Conservation (phyloP, 805 yeast species). For the Ogataea paraovalis region DNA sequence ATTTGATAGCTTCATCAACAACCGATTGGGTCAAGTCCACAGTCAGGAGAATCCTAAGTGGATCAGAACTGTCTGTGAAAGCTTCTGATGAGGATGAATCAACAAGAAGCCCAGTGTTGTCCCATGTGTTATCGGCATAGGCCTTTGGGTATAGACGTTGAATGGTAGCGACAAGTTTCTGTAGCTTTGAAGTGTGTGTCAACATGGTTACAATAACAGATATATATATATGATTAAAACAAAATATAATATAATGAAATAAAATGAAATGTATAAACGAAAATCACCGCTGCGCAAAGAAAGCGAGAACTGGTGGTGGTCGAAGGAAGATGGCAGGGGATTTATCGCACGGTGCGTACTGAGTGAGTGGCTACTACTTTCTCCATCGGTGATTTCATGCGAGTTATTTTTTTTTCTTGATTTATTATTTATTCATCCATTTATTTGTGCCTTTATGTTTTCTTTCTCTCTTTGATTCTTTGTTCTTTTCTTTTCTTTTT, state of each 20-base stretch:
- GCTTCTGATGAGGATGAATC: constrained; percentile 45
- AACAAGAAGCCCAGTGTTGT: constrained; percentile 86
- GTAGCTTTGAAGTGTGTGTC: constrained; percentile 30
- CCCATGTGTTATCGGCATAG: constrained; percentile 89
- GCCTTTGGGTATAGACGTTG: constrained; percentile 76
- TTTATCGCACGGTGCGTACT: constrained; percentile 13
- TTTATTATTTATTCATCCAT: neutral
- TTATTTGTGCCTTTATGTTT: neutral
- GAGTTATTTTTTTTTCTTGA: neutral
- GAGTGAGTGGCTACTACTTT: no score
- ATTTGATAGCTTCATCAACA: constrained; percentile 73
- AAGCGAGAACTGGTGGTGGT: no score
- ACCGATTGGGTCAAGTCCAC: constrained; percentile 83
- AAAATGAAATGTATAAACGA: neutral
- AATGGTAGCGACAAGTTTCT: constrained; percentile 46
- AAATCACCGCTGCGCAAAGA: no score
- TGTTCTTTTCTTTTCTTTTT: neutral
- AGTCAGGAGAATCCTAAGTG: constrained; percentile 54
- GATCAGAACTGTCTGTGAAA: constrained; percentile 2
- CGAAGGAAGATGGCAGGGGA: constrained; percentile 3
- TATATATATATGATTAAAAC: no score
- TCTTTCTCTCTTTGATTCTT: no score
- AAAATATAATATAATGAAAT: no score
- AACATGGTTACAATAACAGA: constrained; percentile 3
- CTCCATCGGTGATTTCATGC: no score